Conservation (phyloP, 495 filamentous ascomycete species). For the Aspergillus panamensis region DNA sequence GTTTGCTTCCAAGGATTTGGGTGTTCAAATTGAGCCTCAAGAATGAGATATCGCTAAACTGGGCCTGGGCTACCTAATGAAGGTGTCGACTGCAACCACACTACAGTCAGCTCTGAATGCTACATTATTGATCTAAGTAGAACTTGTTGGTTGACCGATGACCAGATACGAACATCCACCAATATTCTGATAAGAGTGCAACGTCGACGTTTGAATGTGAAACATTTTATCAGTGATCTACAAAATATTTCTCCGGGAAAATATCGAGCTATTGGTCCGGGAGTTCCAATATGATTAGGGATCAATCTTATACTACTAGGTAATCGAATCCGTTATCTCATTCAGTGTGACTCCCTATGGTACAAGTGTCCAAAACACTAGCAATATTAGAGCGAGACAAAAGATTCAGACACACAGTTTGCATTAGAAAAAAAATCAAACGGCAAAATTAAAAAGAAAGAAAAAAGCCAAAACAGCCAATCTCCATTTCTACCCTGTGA, state of each 20-base stretch:
- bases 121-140: no score
- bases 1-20: no score
- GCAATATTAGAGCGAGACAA: conserved; percentile 8
- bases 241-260: background rate
- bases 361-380: conserved; percentile 16
- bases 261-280: background rate
- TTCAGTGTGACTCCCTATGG: conserved; percentile 24
- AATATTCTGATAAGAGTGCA: no score
- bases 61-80: no score
- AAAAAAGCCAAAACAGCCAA: conserved; percentile 10
- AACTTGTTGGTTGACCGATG: no score
- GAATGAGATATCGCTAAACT: no score
- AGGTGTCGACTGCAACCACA: no score
- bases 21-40: no score
- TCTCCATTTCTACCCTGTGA: conserved; percentile 23
- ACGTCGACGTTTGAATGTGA: no score
- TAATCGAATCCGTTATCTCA: conserved; percentile 1
- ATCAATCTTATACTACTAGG: background rate
- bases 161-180: no score
- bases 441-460: conserved; percentile 4
- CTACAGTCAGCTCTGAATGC: no score
- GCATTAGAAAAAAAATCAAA: conserved; percentile 4
- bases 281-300: background rate
- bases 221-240: no score
- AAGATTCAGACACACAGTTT: background rate